Evolutionary conservation across 2,329 filamentous ascomycete genomes (phyloP).

Genomic region (Lachnellula arida): DNA sequence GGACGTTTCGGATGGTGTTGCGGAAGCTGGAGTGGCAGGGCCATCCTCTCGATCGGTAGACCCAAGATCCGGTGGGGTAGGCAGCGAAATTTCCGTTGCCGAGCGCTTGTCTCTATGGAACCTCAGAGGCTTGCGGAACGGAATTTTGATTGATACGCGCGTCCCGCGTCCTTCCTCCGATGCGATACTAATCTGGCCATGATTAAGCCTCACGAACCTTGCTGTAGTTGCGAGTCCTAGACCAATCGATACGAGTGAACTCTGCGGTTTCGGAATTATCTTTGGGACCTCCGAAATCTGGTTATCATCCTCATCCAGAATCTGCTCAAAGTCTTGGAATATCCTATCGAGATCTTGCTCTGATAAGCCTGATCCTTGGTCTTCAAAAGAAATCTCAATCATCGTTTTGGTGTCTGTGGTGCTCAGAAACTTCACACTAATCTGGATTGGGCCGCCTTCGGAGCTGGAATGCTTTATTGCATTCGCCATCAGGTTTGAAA

Average conservation of each 20-base stretch:
- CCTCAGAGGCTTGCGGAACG: constrained; percentile 17
- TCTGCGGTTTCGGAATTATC: not conserved
- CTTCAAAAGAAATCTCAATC: constrained; percentile 19
- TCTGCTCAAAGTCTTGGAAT: constrained; percentile 23
- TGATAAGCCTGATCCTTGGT: constrained; percentile 18
- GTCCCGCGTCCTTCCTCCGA: constrained; percentile 16
- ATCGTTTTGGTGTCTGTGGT: constrained; percentile 11
- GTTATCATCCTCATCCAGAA: constrained; percentile 20
- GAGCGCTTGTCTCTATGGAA: not conserved
- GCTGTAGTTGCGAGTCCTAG: constrained; percentile 22
- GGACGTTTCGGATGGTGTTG: not conserved
- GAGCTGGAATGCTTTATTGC: constrained; percentile 18
- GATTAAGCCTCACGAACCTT: constrained; percentile 20
- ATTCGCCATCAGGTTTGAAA: constrained; percentile 22
- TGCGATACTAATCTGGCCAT: constrained; percentile 20
- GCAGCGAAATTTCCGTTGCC: not conserved
- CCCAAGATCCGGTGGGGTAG: not conserved
- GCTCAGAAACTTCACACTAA: constrained; percentile 12
- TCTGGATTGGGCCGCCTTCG: constrained; percentile 6
- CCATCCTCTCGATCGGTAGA: not conserved
- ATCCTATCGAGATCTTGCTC: constrained; percentile 20
- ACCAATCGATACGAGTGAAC: constrained; percentile 10
- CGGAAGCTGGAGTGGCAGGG: not conserved
- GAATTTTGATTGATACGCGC: constrained; percentile 20
- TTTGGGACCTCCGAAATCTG: not conserved